Evolutionary conservation across 2,329 filamentous ascomycete genomes (phyloP).

Genomic region (Macrophomina pseudophaseolina): DNA sequence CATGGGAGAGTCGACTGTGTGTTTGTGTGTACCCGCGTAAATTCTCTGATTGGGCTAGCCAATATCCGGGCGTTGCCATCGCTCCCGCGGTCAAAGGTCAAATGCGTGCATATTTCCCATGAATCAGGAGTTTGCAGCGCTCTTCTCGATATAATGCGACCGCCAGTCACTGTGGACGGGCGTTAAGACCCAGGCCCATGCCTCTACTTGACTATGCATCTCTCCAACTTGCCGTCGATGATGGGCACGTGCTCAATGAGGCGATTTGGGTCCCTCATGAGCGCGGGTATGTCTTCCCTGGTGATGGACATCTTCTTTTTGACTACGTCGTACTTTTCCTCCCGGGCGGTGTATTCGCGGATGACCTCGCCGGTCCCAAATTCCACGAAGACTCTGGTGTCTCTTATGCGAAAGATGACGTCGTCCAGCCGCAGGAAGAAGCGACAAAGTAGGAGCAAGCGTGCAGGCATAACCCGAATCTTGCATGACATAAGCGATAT

Average conservation of each 20-base stretch:
- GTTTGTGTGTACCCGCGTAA: too few species aligned
- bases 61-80: too few species aligned
- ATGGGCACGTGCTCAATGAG: constrained; percentile 64
- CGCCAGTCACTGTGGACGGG: not conserved
- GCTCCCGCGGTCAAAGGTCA: too few species aligned
- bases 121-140: too few species aligned
- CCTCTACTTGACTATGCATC: constrained; percentile 44
- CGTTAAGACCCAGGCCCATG: not conserved
- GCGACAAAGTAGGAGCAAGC: constrained; percentile 81
- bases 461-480: constrained; percentile 86
- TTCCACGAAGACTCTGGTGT: constrained; percentile 91
- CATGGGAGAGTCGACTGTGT: too few species aligned
- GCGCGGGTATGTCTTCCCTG: constrained; percentile 75
- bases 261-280: constrained; percentile 79
- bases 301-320: constrained; percentile 62
- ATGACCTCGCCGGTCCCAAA: constrained; percentile 80
- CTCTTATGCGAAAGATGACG: constrained; percentile 83
- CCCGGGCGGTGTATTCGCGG: constrained; percentile 87
- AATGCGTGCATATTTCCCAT: too few species aligned
- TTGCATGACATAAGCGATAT: constrained; percentile 91
- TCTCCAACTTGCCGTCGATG: constrained; percentile 71
- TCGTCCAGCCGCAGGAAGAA: constrained; percentile 94
- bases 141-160: too few species aligned
- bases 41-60: too few species aligned
- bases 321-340: constrained; percentile 78